Evolutionary conservation across 352 stramenopile genomes (phyloP).

Genomic region (Globisporangium nodosum): DNA sequence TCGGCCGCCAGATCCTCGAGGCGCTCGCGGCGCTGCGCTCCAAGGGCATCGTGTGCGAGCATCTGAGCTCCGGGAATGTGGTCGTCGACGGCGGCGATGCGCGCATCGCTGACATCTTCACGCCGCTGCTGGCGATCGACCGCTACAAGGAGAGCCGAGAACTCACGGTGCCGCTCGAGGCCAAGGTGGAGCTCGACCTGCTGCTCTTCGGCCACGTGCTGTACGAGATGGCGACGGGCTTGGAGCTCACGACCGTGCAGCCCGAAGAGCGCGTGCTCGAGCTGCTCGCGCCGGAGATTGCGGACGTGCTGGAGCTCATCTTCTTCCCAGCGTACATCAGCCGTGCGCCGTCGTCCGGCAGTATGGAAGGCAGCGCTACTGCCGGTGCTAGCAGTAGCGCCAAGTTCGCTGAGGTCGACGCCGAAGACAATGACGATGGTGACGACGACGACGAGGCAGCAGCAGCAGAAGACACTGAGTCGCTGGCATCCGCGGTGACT

Average conservation of each 20-base stretch:
- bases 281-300: slow-evolving; percentile 45
- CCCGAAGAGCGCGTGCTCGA: slow-evolving; percentile 47
- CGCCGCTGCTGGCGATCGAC: slow-evolving; percentile 53
- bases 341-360: neutral
- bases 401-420: neutral
- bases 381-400: neutral
- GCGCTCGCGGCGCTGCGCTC: slow-evolving; percentile 41
- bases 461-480: slow-evolving; percentile 1
- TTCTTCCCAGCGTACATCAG: slow-evolving; percentile 30
- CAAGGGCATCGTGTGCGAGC: slow-evolving; percentile 66
- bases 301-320: slow-evolving; percentile 47
- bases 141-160: slow-evolving; percentile 45
- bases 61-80: slow-evolving; percentile 60
- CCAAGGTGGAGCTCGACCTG: slow-evolving; percentile 60
- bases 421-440: neutral
- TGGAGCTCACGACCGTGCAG: slow-evolving; percentile 35
- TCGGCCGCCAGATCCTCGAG: slow-evolving; percentile 55
- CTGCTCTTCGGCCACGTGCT: slow-evolving; percentile 66
- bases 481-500: slow-evolving; percentile 1
- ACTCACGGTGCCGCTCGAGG: slow-evolving; percentile 55
- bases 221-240: slow-evolving; percentile 73
- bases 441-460: neutral
- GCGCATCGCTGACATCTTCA: slow-evolving; percentile 58
- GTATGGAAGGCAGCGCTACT: neutral
- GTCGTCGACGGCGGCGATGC: slow-evolving; percentile 56